Evolutionary conservation across 192 early-diverging fungal genomes (phyloP), one percentile per base, ranked within the genome.

Genomic region (Coemansia sp.): DNA sequence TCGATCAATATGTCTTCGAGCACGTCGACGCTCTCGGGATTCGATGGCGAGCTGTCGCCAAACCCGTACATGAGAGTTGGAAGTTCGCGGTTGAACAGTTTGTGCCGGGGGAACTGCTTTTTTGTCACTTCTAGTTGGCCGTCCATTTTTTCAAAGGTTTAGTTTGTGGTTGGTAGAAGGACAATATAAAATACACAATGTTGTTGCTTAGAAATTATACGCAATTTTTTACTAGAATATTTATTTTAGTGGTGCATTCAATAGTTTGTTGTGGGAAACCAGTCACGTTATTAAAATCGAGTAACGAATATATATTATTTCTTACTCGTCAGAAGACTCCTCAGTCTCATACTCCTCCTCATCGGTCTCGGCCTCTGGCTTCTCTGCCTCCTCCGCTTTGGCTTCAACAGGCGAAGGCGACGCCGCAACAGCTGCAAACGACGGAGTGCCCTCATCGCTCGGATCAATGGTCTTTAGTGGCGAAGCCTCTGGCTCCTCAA

Each of bases 1-100:
- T 81, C 78, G 23, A 81, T 61, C 13, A 81, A 59, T 23, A 81
- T 81, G 41, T 81, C 78, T 24, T 81, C 78, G 14, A 81, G 65
- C 14, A 75, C 73, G 48, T 81, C 69, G 3, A 81, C 73, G 59
- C 73, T 75, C 26, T 72, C 78, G 0, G 78, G 57, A 14, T 41
- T 47, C 20, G 78, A 66, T 14, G 41, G 41, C 12, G 41, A 45
- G 41, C 16, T 22, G 49, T 81, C 78, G 50, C 78, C 78, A 20
- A 75, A 81, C 13, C 69, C 78, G 48, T 74, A 75, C 78, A 81
- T 75, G 39, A 81, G 59, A 66, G 63, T 57, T 12, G 72, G 53
- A 18, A 81, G 69, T 58, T 81, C 78, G 11, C 72, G 68, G 54
- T 51, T 66, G 57, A 81, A 81, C 24, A 81, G 69, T 55, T 65